A percentile compares a stretch with the other conserved stretches of the same genome.
phyloP scores from a whole-genome alignment of 495 filamentous ascomycete genomes.

The Geoglossum glabrum region DNA sequence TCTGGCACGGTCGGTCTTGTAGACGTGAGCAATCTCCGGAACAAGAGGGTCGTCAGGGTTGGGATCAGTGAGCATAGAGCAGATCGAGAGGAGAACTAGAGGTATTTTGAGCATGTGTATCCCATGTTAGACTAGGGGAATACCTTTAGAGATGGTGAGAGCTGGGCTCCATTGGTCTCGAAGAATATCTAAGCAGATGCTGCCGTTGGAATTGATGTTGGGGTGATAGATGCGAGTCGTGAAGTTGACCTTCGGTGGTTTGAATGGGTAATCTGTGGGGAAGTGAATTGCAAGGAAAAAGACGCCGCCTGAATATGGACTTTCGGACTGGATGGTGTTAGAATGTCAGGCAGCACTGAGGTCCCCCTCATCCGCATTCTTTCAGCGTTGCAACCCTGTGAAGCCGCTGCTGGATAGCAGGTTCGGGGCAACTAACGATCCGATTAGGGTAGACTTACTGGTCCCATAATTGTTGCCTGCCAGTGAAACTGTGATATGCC shows the following conservation, averaged over 20 bases:
- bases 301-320: slow-evolving; percentile 89
- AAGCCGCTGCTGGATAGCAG: not conserved
- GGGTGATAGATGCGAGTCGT: slow-evolving; percentile 98
- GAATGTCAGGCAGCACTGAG: slow-evolving; percentile 10
- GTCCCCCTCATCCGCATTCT: not conserved
- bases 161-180: slow-evolving; percentile 98
- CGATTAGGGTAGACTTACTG: slow-evolving; percentile 41
- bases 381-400: not conserved
- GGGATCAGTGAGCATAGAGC: slow-evolving; percentile 98
- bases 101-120: not conserved
- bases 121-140: slow-evolving; percentile 5
- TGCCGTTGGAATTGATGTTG: slow-evolving; percentile 99
- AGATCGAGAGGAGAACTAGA: slow-evolving; percentile 88
- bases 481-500: slow-evolving; percentile 67
- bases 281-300: slow-evolving; percentile 98
- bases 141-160: slow-evolving; percentile 96
- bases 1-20: slow-evolving; percentile 91
- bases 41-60: slow-evolving; percentile 98
- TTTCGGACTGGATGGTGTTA: slow-evolving; percentile 44
- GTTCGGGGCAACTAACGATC: not conserved
- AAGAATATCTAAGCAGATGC: slow-evolving; percentile 94
- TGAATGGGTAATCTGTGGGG: slow-evolving; percentile 99
- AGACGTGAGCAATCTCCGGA: slow-evolving; percentile 96
- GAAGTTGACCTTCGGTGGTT: slow-evolving; percentile 99
- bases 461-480: slow-evolving; percentile 99